Base-by-base conservation (phyloP, 495 filamentous ascomycete genomes). In the Trypethelium eluteriae region DNA sequence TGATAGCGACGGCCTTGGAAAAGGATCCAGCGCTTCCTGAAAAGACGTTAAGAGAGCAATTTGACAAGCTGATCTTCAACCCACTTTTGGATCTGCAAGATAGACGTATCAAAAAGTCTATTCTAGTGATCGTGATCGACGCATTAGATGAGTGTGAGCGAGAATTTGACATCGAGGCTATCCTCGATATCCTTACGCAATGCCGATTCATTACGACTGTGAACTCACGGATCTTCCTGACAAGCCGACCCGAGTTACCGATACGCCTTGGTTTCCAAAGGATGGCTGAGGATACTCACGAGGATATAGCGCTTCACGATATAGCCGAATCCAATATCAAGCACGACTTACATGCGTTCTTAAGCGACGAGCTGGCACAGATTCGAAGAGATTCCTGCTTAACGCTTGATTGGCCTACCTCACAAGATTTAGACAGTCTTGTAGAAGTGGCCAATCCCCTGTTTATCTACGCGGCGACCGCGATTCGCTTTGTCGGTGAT, bases 261-360 rank as follows among this genome's bases (percentile, higher is more conserved):
- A 74, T 76, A 61, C 72, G 70, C 1, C 56, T 38, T 47, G 67
- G 70, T 6, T 74, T 75, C 67, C 25, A 44, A 0, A 47, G 68
- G 34, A 67, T 72, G 25, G 25, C 64, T 38, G 57, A 70, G 12
- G 67, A 38, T 5, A 46, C 35, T 53, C 47, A 72, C 66, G 34
- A 68, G 35, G 69, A 72, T 66, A 38, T 76, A 39, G 70, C 66
- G 41, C 74, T 80, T 6, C 75, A 80, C 62, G 62, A 75, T 12
- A 74, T 80, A 53, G 62, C 70, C 25, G 35, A 69, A 65, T 12
- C 64, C 12, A 69, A 74, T 16, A 69, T 79, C 49, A 70, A 75
- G 65, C 68, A 73, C 38, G 79, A 81, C 50, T 74, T 80, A 65
- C 65, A 66, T 32, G 44, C 72, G 62, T 79, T 76, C 41, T 62